A percentile compares a stretch with the other conserved stretches of the same genome.
Conservation (phyloP, 352 stramenopile species). For the Phytophthora pisi region DNA sequence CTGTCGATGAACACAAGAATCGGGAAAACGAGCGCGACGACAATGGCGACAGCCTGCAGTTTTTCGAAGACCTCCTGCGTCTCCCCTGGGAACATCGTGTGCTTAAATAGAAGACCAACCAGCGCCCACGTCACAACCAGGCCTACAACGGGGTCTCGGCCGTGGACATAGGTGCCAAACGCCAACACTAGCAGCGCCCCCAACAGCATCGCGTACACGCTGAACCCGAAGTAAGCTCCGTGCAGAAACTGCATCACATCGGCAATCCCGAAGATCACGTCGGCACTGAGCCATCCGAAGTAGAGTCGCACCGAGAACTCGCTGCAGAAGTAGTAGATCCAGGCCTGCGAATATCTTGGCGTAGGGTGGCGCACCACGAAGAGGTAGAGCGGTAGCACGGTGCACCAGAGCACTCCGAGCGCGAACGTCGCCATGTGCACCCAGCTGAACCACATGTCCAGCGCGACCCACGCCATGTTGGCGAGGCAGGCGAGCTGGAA, state of each 20-base stretch:
- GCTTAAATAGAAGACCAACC: constrained; percentile 45
- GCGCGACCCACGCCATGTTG: constrained; percentile 54
- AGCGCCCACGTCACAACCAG: constrained; percentile 57
- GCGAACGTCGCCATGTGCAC: constrained; percentile 61
- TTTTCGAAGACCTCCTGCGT: constrained; percentile 55
- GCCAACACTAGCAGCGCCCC: constrained; percentile 48
- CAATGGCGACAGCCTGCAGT: constrained; percentile 48
- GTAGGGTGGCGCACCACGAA: constrained; percentile 58
- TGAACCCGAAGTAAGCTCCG: constrained; percentile 49
- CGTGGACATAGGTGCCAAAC: constrained; percentile 56
- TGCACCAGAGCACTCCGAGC: constrained; percentile 65
- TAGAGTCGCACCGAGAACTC: constrained; percentile 65
- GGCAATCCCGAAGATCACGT: constrained; percentile 47
- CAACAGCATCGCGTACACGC: constrained; percentile 51
- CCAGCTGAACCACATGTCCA: constrained; percentile 60
- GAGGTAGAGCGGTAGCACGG: constrained; percentile 57
- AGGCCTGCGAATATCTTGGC: constrained; percentile 44
- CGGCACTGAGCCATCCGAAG: constrained; percentile 61
- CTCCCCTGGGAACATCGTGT: constrained; percentile 41
- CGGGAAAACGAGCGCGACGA: constrained; percentile 54
- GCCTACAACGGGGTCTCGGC: constrained; percentile 51
- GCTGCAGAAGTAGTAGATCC: constrained; percentile 62
- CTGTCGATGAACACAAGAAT: constrained; percentile 50
- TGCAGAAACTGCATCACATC: constrained; percentile 59
- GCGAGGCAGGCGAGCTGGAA: constrained; percentile 59